Evolutionary conservation across 768 basidiomycete species (phyloP).

Genomic region (Pleurotus tuber-regium): DNA sequence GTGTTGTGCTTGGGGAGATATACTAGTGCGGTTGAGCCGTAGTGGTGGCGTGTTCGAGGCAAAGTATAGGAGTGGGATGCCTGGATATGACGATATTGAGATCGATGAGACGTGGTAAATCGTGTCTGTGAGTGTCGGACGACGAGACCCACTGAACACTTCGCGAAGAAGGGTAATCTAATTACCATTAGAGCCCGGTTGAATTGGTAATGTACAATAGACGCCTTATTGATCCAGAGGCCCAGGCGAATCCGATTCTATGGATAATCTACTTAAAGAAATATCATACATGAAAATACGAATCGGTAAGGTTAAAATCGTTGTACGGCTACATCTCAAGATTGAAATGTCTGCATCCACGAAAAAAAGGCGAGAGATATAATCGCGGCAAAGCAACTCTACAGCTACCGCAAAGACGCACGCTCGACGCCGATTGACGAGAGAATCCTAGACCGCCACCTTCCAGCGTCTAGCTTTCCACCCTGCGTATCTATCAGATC

Average conservation of each 20-base stretch:
- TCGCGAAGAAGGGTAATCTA: neutral
- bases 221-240: neutral
- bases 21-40: conserved; percentile 29
- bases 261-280: neutral
- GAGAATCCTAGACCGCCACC: neutral
- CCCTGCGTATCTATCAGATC: neutral
- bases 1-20: conserved; percentile 55
- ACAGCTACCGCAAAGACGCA: neutral
- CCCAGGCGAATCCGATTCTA: neutral
- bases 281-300: no score
- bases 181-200: no score
- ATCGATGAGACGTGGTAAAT: neutral
- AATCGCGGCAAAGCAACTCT: neutral
- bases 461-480: neutral
- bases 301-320: no score
- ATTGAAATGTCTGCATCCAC: no score
- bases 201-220: no score
- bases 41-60: conserved; percentile 10
- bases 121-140: neutral
- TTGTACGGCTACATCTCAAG: no score
- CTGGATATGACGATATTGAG: conserved; percentile 38
- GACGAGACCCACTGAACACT: neutral
- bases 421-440: neutral
- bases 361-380: no score
- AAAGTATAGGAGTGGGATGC: conserved; percentile 29